phyloP scores from a whole-genome alignment of 2,329 filamentous ascomycete species.

The Clonostachys sp. region DNA sequence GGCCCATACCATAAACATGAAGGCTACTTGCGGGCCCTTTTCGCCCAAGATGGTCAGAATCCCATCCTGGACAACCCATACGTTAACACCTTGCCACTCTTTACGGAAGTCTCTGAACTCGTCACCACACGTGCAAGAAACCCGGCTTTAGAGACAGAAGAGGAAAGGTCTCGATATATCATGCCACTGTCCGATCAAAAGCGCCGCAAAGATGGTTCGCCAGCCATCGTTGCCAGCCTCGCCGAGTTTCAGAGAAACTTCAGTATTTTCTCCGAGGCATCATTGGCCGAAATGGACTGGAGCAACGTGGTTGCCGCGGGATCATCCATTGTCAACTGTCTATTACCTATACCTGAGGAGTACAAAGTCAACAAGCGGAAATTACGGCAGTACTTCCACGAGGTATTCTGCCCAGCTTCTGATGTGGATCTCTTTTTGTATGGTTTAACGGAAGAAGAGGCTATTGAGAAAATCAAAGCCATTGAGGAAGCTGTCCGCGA shows the following conservation, averaged over 20 bases:
- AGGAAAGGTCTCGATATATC: slow-evolving; percentile 62
- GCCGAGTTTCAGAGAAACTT: slow-evolving; percentile 77
- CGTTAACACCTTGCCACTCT: slow-evolving; percentile 64
- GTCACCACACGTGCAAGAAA: slow-evolving; percentile 61
- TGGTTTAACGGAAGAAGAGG: slow-evolving; percentile 71
- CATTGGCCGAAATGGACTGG: slow-evolving; percentile 74
- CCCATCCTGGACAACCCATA: slow-evolving; percentile 48
- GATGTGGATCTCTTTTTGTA: slow-evolving; percentile 87
- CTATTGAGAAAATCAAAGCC: slow-evolving; percentile 76
- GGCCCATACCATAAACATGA: slow-evolving; percentile 59
- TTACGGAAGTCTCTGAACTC: slow-evolving; percentile 47
- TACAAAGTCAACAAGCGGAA: slow-evolving; percentile 58
- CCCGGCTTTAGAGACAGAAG: slow-evolving; percentile 48
- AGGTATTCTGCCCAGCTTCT: slow-evolving; percentile 74
- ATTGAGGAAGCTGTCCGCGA: slow-evolving; percentile 73
- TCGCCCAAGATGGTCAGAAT: slow-evolving; percentile 62
- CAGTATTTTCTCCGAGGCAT: slow-evolving; percentile 74
- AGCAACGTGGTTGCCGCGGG: slow-evolving; percentile 77
- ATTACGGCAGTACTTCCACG: slow-evolving; percentile 72
- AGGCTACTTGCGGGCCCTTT: slow-evolving; percentile 59
- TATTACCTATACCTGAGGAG: slow-evolving; percentile 64
- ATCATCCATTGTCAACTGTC: slow-evolving; percentile 73
- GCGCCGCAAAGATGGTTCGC: slow-evolving; percentile 57
- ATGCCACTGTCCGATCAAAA: slow-evolving; percentile 61
- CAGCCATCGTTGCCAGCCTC: slow-evolving; percentile 63